phyloP scores from a whole-genome alignment of 257 asterid species.

The Solanum clarkiae region DNA sequence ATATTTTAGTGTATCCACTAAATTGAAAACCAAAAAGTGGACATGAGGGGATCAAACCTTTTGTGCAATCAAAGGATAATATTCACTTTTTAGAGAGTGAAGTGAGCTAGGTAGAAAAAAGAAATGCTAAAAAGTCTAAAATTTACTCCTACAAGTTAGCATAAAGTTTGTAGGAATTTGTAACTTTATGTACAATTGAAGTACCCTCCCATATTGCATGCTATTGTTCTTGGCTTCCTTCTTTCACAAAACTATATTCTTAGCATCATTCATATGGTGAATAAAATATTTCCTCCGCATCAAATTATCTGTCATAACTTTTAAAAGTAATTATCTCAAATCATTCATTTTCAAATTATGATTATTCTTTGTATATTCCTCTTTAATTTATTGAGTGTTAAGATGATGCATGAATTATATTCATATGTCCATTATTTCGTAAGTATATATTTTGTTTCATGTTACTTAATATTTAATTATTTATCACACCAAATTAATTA shows the following conservation, averaged over 20 bases:
- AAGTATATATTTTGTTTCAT: too few relatives aligned
- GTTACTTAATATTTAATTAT: too few relatives aligned
- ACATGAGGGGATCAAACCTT: background rate
- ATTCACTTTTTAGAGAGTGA: background rate
- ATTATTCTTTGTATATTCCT: background rate
- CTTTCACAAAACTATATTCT: background rate
- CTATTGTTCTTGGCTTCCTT: background rate
- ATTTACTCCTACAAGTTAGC: background rate
- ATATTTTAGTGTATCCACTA: too few relatives aligned
- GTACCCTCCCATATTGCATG: background rate
- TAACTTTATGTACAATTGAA: conserved; percentile 6
- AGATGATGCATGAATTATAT: too few relatives aligned
- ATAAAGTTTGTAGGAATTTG: background rate
- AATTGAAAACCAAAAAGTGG: background rate
- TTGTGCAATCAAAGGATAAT: conserved; percentile 12
- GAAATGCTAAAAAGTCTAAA: background rate
- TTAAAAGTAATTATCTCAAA: background rate
- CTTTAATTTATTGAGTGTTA: background rate
- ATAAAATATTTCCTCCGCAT: background rate
- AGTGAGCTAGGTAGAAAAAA: background rate
- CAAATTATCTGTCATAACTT: background rate
- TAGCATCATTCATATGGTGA: background rate
- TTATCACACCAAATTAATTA: too few relatives aligned
- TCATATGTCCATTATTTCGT: too few relatives aligned
- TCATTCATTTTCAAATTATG: too few relatives aligned